Evolutionary conservation across 164 flowering plant species (phyloP).

Genomic region (Piper longum): DNA sequence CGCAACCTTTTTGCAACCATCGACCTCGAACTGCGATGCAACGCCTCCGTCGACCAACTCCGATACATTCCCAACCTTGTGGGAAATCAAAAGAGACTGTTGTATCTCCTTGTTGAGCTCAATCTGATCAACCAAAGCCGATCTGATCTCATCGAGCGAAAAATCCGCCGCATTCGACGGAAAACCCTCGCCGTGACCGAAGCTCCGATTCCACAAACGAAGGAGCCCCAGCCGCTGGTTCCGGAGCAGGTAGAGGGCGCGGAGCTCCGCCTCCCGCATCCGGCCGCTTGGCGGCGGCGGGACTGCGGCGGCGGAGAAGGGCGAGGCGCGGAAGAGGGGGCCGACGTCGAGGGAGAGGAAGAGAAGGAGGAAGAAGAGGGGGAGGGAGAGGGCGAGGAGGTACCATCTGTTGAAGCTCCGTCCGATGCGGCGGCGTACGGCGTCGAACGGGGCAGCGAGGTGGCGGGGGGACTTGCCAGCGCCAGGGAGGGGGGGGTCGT

Average conservation of each 20-base stretch:
- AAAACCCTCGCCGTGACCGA: background rate
- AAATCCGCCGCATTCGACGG: background rate
- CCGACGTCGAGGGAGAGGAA: constrained; percentile 41
- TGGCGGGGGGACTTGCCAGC: constrained; percentile 3
- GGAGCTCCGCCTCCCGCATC: constrained; percentile 67
- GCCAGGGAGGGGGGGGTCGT: constrained; percentile 33
- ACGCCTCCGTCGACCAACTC: constrained; percentile 13
- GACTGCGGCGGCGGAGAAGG: constrained; percentile 8
- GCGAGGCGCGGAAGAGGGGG: constrained; percentile 19
- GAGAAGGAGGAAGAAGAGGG: constrained; percentile 28
- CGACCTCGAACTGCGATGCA: constrained; percentile 10
- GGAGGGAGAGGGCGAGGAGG: constrained; percentile 31
- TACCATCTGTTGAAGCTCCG: constrained; percentile 31
- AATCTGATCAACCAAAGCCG: constrained; percentile 44
- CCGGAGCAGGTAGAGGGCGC: constrained; percentile 50
- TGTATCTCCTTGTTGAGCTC: constrained; percentile 57
- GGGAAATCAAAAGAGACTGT: constrained; percentile 45
- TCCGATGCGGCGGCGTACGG: constrained; percentile 5
- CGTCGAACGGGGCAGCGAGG: constrained; percentile 9
- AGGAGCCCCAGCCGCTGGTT: constrained; percentile 60
- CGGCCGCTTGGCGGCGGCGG: constrained; percentile 14
- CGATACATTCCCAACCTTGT: constrained; percentile 28
- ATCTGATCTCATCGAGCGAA: constrained; percentile 29
- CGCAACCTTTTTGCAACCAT: constrained; percentile 40
- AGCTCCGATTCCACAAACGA: constrained; percentile 44